A percentile compares a stretch with the other conserved stretches of the same genome.
phyloP scores from a whole-genome alignment of 768 basidiomycete species.

The Leucocoprinus leucothites region DNA sequence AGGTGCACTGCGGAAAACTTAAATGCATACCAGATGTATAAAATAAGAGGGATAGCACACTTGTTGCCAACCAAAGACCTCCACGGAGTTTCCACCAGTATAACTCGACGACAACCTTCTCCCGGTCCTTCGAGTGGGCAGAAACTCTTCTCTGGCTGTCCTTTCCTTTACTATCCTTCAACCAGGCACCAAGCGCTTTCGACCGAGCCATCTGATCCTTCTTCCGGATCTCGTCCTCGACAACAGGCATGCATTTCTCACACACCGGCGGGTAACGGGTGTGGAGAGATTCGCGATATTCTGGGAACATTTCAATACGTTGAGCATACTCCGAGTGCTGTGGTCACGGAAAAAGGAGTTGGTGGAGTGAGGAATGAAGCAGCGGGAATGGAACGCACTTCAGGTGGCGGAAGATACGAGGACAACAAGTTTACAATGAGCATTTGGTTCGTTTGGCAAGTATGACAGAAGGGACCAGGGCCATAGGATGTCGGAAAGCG shows the following conservation, averaged over 20 bases:
- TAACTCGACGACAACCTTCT: slow-evolving; percentile 47
- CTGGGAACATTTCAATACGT: slow-evolving; percentile 60
- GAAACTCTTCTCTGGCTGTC: slow-evolving; percentile 50
- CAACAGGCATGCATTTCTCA: slow-evolving; percentile 65
- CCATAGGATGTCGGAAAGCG: slow-evolving; percentile 62
- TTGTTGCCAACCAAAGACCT: slow-evolving; percentile 54
- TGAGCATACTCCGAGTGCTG: slow-evolving; percentile 72
- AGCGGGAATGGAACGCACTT: slow-evolving; percentile 43
- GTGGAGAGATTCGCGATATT: slow-evolving; percentile 74
- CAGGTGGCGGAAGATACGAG: slow-evolving; percentile 81
- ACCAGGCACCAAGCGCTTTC: slow-evolving; percentile 69
- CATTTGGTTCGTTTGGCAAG: slow-evolving; percentile 91
- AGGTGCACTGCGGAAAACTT: not conserved
- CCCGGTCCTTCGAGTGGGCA: slow-evolving; percentile 35
- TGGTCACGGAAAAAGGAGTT: slow-evolving; percentile 4
- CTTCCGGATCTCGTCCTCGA: slow-evolving; percentile 76
- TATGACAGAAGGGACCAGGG: slow-evolving; percentile 74
- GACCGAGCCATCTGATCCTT: slow-evolving; percentile 82
- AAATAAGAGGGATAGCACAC: slow-evolving; percentile 37
- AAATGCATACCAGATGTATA: slow-evolving; percentile 44
- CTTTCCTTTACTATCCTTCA: slow-evolving; percentile 65
- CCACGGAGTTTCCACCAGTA: slow-evolving; percentile 71
- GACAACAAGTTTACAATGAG: slow-evolving; percentile 83
- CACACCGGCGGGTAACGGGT: slow-evolving; percentile 88
- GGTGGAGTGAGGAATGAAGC: not conserved